Base-by-base conservation (phyloP, 768 basidiomycete genomes). In the Naganishia vaughanmartiniae region DNA sequence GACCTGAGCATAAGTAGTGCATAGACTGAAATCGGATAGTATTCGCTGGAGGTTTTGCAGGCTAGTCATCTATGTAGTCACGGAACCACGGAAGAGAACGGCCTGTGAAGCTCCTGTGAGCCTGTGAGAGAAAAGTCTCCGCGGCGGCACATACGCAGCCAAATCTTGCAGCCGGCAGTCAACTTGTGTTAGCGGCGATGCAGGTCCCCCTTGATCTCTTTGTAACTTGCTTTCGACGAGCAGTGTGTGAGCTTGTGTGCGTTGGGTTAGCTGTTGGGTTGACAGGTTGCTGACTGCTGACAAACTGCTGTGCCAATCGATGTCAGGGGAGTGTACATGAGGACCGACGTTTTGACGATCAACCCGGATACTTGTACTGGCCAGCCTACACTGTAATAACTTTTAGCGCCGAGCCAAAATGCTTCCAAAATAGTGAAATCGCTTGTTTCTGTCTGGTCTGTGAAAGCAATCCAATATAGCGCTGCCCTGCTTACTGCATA, bases 351-450 rank as follows among this genome's bases (percentile, higher is more conserved):
- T n/a, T n/a, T n/a, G 48, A 51, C 48, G 48, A 51, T 55, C 54
- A 55, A 28, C 54, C 24, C 33, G 42, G 42, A 42, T 42, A 42
- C 42, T 42, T 7, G 2, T 42, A 42, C 42, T 42, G 42, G 2
- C 42, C 42, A 14, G 19, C 1, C 34, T 31, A 15, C 57, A 39
- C 34, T 24, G 19, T n/a, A 24, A 10, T 3, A 10, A 26, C 2
- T 9, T 42, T 42, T 63, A 63, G 60, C 60, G 60, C 60, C 17
- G 42, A 63, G 60, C 60, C 60, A 63, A 63, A 63, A 63, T 46
- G 46, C 26, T 45, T 39, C 60, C 60, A 63, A 63, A 63, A 63
- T 46, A 63, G 42, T 45, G 21, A 30, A 42, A 26, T 14, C 34
- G 46, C 46, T 34, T 58, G 19, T 34, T 36, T 36, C n/a, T 39